phyloP scores from a whole-genome alignment of 129 eudicot genomes.

The Chrysanthemum seticuspe region DNA sequence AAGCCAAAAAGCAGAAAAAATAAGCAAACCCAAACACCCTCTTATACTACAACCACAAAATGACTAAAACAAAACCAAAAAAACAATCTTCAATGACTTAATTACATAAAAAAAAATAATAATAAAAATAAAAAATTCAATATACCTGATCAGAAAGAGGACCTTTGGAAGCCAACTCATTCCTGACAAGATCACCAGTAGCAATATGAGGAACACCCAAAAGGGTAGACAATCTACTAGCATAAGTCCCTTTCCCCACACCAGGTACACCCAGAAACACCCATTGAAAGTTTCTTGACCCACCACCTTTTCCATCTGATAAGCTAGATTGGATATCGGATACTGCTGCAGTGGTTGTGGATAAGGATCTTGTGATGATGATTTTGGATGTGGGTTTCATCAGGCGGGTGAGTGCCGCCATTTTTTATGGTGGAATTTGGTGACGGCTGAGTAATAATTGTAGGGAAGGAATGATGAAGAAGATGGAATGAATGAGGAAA shows the following conservation, averaged over 20 bases:
- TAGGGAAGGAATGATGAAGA: too few relatives aligned
- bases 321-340: conserved; percentile 30
- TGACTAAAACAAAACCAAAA: neutral
- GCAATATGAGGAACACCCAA: conserved; percentile 98
- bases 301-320: conserved; percentile 48
- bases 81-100: neutral
- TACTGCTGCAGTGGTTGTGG: conserved; percentile 41
- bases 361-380: conserved; percentile 38
- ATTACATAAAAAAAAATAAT: too few relatives aligned
- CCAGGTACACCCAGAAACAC: conserved; percentile 92
- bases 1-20: too few relatives aligned
- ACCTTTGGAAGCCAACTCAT: conserved; percentile 60
- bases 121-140: too few relatives aligned
- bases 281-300: conserved; percentile 54
- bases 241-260: conserved; percentile 95
- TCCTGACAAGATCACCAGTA: conserved; percentile 97
- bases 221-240: conserved; percentile 76
- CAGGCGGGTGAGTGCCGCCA: conserved; percentile 68
- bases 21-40: too few relatives aligned
- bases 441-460: too few relatives aligned
- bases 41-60: too few relatives aligned
- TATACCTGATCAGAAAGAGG: conserved; percentile 74
- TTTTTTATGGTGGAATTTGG: conserved; percentile 34
- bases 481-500: neutral
- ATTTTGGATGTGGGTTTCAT: conserved; percentile 21